These are phyloP conservation scores for Infundibulicybe gibba DNA, from an alignment of 768 basidiomycete species.

Conservation along the genomic window DNA sequence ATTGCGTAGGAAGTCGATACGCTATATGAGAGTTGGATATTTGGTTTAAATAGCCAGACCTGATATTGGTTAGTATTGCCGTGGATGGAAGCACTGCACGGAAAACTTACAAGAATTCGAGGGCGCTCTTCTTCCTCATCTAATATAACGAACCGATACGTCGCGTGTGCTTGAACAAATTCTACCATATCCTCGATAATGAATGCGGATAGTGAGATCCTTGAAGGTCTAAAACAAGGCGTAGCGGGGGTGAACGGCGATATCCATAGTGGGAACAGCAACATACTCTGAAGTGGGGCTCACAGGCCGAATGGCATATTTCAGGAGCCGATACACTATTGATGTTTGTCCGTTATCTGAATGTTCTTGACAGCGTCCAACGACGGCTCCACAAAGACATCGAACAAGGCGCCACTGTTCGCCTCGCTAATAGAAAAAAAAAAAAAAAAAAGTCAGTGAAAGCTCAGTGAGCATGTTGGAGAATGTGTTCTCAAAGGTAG, in stretches of 20 bases:
- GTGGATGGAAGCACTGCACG: not conserved
- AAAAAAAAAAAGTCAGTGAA: constrained; percentile 3
- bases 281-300: constrained; percentile 62
- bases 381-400: constrained; percentile 81
- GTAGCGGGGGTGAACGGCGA: not conserved
- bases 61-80: constrained; percentile 21
- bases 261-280: not conserved
- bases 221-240: constrained; percentile 28
- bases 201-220: constrained; percentile 78
- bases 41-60: constrained; percentile 97
- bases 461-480: constrained; percentile 11
- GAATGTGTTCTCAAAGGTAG: constrained; percentile 87
- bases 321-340: constrained; percentile 68
- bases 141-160: constrained; percentile 84
- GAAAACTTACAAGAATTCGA: constrained; percentile 64
- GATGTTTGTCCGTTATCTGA: constrained; percentile 21
- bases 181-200: constrained; percentile 90
- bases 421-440: too few relatives aligned
- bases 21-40: constrained; percentile 74
- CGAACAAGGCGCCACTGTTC: constrained; percentile 65
- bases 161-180: constrained; percentile 87
- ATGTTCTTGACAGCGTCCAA: constrained; percentile 68
- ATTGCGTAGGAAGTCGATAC: constrained; percentile 50
- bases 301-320: constrained; percentile 78
- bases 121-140: constrained; percentile 86